Evolutionary conservation across 208 protist species (phyloP).

Genomic region (Leishmania aethiopica): DNA sequence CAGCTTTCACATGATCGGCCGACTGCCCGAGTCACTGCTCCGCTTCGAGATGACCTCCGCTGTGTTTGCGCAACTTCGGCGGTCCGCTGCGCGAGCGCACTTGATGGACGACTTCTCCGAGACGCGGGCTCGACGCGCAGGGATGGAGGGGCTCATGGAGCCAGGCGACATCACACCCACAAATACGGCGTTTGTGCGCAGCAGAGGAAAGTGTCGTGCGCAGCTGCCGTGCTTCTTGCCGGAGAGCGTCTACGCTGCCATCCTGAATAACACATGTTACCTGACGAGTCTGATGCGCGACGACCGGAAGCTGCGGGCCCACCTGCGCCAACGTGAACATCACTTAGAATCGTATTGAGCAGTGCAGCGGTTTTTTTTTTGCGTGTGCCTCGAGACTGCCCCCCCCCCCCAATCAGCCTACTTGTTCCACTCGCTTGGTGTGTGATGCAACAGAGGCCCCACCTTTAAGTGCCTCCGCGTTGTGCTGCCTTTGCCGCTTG

Average conservation of each 20-base stretch:
- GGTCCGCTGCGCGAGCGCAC: constrained; percentile 24
- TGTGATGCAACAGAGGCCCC: neutral
- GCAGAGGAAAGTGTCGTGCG: constrained; percentile 1
- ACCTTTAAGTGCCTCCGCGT: neutral
- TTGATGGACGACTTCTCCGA: constrained; percentile 29
- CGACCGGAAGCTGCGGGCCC: constrained; percentile 43
- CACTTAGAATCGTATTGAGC: constrained; percentile 46
- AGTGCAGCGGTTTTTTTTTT: neutral
- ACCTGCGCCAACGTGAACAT: constrained; percentile 37
- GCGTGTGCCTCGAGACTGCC: neutral
- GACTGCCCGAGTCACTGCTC: constrained; percentile 57
- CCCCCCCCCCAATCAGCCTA: neutral
- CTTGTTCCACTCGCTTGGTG: neutral
- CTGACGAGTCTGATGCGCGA: constrained; percentile 61
- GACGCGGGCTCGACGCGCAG: constrained; percentile 7
- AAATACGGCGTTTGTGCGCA: neutral
- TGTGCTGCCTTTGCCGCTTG: neutral
- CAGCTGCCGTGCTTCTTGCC: constrained; percentile 46
- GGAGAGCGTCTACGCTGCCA: constrained; percentile 23
- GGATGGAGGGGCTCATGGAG: neutral
- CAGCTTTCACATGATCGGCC: constrained; percentile 52
- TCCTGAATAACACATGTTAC: constrained; percentile 77
- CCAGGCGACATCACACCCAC: neutral
- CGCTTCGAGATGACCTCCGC: constrained; percentile 46
- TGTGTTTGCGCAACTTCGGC: constrained; percentile 21